Conservation (phyloP, 352 stramenopile genomes). For the Thraustotheca clavata region DNA sequence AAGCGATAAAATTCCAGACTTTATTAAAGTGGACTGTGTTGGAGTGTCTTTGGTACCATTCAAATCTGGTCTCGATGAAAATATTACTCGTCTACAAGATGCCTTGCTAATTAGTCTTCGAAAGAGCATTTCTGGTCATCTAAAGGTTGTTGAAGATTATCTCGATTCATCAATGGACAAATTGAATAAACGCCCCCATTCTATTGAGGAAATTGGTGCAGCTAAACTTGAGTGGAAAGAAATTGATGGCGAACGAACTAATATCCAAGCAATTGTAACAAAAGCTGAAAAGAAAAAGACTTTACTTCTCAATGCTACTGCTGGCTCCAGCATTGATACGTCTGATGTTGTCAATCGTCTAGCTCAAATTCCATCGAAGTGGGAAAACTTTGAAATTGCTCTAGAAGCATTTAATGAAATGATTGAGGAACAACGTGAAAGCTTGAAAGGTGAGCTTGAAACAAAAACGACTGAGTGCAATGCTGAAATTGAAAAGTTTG, state of each 20-base stretch:
- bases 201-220: constrained; percentile 87
- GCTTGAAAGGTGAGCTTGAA: constrained; percentile 84
- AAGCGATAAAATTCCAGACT: constrained; percentile 87
- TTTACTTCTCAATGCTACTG: constrained; percentile 53
- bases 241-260: constrained; percentile 58
- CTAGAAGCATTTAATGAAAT: constrained; percentile 94
- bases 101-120: constrained; percentile 74
- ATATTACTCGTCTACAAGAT: constrained; percentile 82
- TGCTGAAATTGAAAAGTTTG: constrained; percentile 86
- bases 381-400: constrained; percentile 92
- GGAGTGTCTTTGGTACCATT: constrained; percentile 79
- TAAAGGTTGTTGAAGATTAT: constrained; percentile 85
- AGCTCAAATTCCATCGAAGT: constrained; percentile 68
- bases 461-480: constrained; percentile 84
- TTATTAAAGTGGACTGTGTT: constrained; percentile 88
- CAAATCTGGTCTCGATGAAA: constrained; percentile 80
- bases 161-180: constrained; percentile 83
- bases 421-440: constrained; percentile 91
- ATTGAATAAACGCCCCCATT: constrained; percentile 81
- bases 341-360: constrained; percentile 66
- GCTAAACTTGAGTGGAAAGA: constrained; percentile 88
- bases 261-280: constrained; percentile 47
- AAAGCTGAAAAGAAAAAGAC: constrained; percentile 81
- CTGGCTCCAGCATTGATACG: constrained; percentile 48
- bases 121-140: constrained; percentile 63